Evolutionary conservation across 768 basidiomycete species (phyloP).

Genomic region (Goffeauzyma gilvescens): DNA sequence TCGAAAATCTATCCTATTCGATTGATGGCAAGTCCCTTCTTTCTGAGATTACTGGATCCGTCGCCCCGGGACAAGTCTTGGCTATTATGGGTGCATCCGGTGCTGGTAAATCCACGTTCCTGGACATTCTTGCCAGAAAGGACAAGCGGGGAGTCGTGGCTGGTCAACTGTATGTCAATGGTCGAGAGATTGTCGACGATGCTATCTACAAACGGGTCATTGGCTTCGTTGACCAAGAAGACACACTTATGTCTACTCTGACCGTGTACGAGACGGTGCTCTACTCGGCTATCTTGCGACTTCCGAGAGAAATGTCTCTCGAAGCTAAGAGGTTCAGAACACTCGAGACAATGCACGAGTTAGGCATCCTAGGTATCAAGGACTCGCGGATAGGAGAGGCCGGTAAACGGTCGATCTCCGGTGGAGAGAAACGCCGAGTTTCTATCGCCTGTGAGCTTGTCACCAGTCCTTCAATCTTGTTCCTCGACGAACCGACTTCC

Average conservation of each 20-base stretch:
- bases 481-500: slow-evolving; percentile 92
- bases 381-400: slow-evolving; percentile 74
- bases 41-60: slow-evolving; percentile 60
- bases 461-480: slow-evolving; percentile 84
- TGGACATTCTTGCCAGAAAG: slow-evolving; percentile 87
- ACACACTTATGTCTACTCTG: slow-evolving; percentile 87
- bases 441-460: slow-evolving; percentile 96
- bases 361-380: slow-evolving; percentile 80
- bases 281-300: slow-evolving; percentile 70
- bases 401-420: slow-evolving; percentile 76
- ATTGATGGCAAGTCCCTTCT: slow-evolving; percentile 52
- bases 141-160: slow-evolving; percentile 57
- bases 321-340: slow-evolving; percentile 90
- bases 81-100: slow-evolving; percentile 96
- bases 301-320: slow-evolving; percentile 85
- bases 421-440: slow-evolving; percentile 91
- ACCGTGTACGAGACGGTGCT: slow-evolving; percentile 96
- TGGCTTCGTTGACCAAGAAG: slow-evolving; percentile 96
- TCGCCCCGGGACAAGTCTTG: slow-evolving; percentile 74
- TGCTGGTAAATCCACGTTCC: slow-evolving; percentile 85
- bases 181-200: slow-evolving; percentile 48
- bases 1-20: slow-evolving; percentile 62
- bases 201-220: slow-evolving; percentile 63
- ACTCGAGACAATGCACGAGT: slow-evolving; percentile 84
- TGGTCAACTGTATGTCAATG: slow-evolving; percentile 69